phyloP scores from a whole-genome alignment of 2,329 filamentous ascomycete genomes.

The Fragosphaeria purpurea region DNA sequence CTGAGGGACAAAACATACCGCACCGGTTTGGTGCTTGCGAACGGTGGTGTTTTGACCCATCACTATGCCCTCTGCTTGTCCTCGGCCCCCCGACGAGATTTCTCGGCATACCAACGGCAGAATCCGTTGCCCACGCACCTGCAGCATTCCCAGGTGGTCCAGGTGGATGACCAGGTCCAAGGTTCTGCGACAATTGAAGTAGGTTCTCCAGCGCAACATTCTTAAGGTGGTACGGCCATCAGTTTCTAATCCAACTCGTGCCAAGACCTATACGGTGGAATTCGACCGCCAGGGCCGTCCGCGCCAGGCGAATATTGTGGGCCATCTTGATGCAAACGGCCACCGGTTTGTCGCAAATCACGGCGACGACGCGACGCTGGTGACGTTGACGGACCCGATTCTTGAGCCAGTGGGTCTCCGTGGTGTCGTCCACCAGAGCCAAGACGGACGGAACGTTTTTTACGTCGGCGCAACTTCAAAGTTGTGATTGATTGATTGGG shows the following conservation, averaged over 20 bases:
- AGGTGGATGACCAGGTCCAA: neutral
- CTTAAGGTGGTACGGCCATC: too few relatives aligned
- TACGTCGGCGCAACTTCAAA: neutral
- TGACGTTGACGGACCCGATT: neutral
- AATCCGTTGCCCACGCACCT: conserved; percentile 4
- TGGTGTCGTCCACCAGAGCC: conserved; percentile 1
- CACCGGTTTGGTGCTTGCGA: conserved; percentile 7
- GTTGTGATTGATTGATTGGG: neutral
- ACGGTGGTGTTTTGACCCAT: conserved; percentile 8
- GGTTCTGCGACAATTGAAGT: conserved; percentile 2
- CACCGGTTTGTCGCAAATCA: conserved; percentile 5
- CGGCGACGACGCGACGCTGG: conserved; percentile 3
- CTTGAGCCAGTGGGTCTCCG: conserved; percentile 3
- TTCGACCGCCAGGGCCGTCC: conserved; percentile 2
- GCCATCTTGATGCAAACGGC: neutral
- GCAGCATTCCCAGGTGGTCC: neutral
- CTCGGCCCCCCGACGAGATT: neutral
- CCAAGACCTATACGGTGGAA: conserved; percentile 5
- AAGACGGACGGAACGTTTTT: conserved; percentile 6
- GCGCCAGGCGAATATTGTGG: neutral
- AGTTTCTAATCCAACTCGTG: too few relatives aligned
- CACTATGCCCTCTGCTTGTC: conserved; percentile 6
- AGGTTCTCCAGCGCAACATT: neutral
- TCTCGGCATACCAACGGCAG: conserved; percentile 1
- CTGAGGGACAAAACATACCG: neutral